Conservation (phyloP, 2,329 filamentous ascomycete species). For the Cladosporium velox region DNA sequence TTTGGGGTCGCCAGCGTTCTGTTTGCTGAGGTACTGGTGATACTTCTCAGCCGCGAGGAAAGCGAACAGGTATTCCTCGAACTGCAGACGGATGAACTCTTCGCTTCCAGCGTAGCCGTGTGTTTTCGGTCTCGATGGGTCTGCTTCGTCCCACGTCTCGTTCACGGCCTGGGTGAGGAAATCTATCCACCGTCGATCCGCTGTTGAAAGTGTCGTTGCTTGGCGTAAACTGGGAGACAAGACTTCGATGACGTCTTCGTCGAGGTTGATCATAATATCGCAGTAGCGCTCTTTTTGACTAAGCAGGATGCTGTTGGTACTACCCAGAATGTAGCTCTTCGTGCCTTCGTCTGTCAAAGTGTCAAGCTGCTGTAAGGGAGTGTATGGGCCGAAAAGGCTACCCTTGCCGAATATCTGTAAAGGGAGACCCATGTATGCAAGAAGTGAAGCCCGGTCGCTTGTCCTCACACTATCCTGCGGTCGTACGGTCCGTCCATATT, state of each 20-base stretch:
- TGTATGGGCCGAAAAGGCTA: constrained; percentile 94
- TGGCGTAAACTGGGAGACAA: constrained; percentile 75
- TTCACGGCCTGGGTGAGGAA: constrained; percentile 90
- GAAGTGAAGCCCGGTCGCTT: constrained; percentile 84
- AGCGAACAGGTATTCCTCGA: constrained; percentile 92
- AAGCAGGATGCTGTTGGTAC: constrained; percentile 89
- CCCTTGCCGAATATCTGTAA: constrained; percentile 96
- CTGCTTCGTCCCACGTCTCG: constrained; percentile 93
- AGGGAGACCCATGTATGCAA: constrained; percentile 92
- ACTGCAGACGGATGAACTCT: constrained; percentile 95
- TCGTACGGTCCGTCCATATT: constrained; percentile 71
- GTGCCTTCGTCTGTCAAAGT: constrained; percentile 90
- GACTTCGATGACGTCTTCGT: constrained; percentile 83
- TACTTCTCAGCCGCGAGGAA: constrained; percentile 89
- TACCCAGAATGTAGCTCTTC: constrained; percentile 96
- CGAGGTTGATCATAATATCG: constrained; percentile 93
- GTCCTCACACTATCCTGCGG: constrained; percentile 84
- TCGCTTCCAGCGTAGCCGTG: constrained; percentile 94
- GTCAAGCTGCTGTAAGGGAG: constrained; percentile 91
- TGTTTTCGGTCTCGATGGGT: constrained; percentile 87
- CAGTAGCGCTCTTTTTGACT: constrained; percentile 96
- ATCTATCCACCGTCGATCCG: constrained; percentile 95
- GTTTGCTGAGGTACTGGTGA: constrained; percentile 55
- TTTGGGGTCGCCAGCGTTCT: constrained; percentile 55
- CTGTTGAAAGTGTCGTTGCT: constrained; percentile 76